phyloP scores from a whole-genome alignment of 257 asterid species.

The Forsythia viridissima region DNA sequence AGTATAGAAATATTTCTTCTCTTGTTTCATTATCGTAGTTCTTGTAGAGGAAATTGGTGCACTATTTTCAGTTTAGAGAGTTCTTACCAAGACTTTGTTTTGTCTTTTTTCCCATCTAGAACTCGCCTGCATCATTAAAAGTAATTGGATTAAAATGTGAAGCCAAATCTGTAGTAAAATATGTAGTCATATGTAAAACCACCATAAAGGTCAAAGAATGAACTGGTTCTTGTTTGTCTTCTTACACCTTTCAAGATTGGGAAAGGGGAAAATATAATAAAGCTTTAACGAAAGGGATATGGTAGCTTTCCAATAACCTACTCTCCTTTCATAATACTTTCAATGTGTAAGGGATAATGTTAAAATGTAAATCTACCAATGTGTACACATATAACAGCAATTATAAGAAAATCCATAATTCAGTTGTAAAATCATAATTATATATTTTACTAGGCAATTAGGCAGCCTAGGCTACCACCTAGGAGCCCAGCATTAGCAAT shows the following conservation, averaged over 20 bases:
- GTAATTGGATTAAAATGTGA: conserved; percentile 9
- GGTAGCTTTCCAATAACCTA: too few relatives aligned
- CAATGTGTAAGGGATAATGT: neutral
- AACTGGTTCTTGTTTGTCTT: neutral
- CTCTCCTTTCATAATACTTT: too few relatives aligned
- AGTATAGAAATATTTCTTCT: too few relatives aligned
- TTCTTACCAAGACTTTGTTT: conserved; percentile 80
- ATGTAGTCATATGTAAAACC: neutral
- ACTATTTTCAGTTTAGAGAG: neutral
- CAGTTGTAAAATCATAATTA: neutral
- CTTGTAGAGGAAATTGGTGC: neutral
- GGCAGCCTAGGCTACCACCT: neutral
- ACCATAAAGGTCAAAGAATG: neutral
- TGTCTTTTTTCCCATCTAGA: conserved; percentile 88
- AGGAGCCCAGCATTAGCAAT: neutral
- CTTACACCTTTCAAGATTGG: neutral
- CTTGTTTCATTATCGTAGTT: neutral
- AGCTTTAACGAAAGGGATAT: too few relatives aligned
- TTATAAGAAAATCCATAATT: too few relatives aligned
- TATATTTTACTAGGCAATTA: neutral
- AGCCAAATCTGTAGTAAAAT: neutral
- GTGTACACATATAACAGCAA: neutral
- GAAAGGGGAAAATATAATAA: neutral
- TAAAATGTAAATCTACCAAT: neutral
- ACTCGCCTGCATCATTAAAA: conserved; percentile 64